Evolutionary conservation across 2,329 filamentous ascomycete genomes (phyloP).

Genomic region (Cladosporium halotolerans): DNA sequence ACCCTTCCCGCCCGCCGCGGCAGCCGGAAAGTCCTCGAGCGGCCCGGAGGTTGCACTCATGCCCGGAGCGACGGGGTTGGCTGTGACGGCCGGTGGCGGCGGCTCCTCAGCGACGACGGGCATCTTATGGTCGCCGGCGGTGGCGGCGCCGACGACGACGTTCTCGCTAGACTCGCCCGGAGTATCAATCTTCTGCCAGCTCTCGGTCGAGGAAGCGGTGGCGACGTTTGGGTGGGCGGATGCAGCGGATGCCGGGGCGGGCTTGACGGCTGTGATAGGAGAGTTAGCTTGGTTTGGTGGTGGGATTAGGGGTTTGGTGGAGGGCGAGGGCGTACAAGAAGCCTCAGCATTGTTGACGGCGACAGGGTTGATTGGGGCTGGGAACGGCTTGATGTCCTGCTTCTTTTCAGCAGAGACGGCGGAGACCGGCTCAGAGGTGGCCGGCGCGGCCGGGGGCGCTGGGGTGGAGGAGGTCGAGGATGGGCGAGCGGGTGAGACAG

Average conservation of each 20-base stretch:
- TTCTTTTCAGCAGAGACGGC: conserved; percentile 1
- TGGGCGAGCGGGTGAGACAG: neutral
- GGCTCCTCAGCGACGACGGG: conserved; percentile 18
- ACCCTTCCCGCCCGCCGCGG: too few species aligned
- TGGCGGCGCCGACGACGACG: too few species aligned
- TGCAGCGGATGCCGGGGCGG: neutral
- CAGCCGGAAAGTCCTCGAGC: conserved; percentile 24
- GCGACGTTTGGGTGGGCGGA: neutral
- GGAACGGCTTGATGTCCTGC: neutral
- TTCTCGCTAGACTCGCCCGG: too few species aligned
- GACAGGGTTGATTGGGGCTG: conserved; percentile 10
- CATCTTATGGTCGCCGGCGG: conserved; percentile 21
- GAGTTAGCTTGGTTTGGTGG: neutral
- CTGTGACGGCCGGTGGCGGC: conserved; percentile 14
- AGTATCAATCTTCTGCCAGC: conserved; percentile 9
- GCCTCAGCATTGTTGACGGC: conserved; percentile 10
- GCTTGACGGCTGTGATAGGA: neutral
- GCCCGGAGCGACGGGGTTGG: conserved; percentile 19
- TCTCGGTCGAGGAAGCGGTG: neutral
- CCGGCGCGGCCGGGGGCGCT: neutral
- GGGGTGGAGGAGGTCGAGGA: neutral
- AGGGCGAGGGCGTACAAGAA: neutral
- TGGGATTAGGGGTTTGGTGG: too few species aligned
- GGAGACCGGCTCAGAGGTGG: conserved; percentile 3
- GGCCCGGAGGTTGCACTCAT: conserved; percentile 30